Evolutionary conservation across 1,284 basidiomycete species (phyloP), one percentile per base, ranked within the genome.

Genomic region (Wallemia mellicola): DNA sequence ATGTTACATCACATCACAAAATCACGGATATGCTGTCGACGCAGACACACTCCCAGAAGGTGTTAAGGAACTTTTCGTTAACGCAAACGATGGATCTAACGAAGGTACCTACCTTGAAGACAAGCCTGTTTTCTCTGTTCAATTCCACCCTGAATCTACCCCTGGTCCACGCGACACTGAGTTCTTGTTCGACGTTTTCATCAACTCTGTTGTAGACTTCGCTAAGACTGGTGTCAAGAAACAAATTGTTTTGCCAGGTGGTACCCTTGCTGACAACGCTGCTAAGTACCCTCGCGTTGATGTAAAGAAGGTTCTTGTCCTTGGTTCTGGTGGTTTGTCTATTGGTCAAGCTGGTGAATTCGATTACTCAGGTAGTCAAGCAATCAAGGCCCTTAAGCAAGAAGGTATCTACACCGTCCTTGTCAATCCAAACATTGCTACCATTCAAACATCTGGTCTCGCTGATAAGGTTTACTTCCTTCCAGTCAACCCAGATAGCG

Each of bases 401-500:
- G 92, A 96, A 70, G 92, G 92, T 27, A 95, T 98, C 68, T 96
- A 94, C 73, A 98, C 92, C 58, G 86, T 96, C 70, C 81, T 98
- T 68, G 81, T 98, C 68, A 98, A 98, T 71, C 89, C 92, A 56
- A 98, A 98, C 73, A 98, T 98, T 67, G 92, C 92, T n/a, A 98
- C 94, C 38, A 98, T 98, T 65, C 92, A 94, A 60, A 98, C 92
- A 1, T 92, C 87, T 60, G 92, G 92, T 66, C 79, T 98, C 58
- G 92, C 92, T 30, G 92, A 98, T 75, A 96, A 96, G 72, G 92
- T 98, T 60, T 98, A 96, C 75, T 98, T 96, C 77, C 77, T 98
- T 2, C 94, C 92, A 58, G 92, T 98, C 62, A 96, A 87, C 5
- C 86, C 91, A 60, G 92, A 98, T 64, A 98, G 95, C 67, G 89